Evolutionary conservation across 768 basidiomycete species (phyloP).

Genomic region (Dictyophora rubrovolvata): DNA sequence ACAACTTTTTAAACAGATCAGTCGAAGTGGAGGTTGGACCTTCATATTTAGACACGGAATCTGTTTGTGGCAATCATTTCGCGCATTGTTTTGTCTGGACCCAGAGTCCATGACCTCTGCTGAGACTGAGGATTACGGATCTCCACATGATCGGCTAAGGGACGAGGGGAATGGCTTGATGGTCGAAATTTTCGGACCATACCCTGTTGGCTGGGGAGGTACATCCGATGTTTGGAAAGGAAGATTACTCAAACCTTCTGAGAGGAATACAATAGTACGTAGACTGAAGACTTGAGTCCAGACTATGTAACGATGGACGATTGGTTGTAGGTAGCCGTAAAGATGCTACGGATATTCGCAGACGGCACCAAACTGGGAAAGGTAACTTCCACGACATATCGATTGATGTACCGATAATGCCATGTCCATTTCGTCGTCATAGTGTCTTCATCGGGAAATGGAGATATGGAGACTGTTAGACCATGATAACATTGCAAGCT

Average conservation of each 20-base stretch:
- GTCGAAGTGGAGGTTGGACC: background rate
- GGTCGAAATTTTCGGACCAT: background rate
- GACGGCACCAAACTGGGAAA: background rate
- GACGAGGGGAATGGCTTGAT: background rate
- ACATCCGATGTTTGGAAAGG: slow-evolving; percentile 5
- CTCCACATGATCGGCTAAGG: background rate
- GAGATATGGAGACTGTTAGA: background rate
- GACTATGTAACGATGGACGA: background rate
- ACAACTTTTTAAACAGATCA: background rate
- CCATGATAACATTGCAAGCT: background rate
- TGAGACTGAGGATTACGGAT: background rate
- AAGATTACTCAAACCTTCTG: background rate
- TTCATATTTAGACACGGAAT: background rate
- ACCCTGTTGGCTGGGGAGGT: background rate
- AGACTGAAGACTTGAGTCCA: too few species aligned
- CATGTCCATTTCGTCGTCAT: background rate
- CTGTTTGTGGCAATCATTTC: background rate
- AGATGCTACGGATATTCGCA: background rate
- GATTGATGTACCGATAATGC: background rate
- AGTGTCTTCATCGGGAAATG: slow-evolving; percentile 1
- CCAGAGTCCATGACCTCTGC: background rate
- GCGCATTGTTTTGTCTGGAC: background rate
- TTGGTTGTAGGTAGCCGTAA: background rate
- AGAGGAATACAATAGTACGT: background rate
- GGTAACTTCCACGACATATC: background rate